Conservation (phyloP, 2,329 filamentous ascomycete genomes). For the Talaromyces funiculosus region DNA sequence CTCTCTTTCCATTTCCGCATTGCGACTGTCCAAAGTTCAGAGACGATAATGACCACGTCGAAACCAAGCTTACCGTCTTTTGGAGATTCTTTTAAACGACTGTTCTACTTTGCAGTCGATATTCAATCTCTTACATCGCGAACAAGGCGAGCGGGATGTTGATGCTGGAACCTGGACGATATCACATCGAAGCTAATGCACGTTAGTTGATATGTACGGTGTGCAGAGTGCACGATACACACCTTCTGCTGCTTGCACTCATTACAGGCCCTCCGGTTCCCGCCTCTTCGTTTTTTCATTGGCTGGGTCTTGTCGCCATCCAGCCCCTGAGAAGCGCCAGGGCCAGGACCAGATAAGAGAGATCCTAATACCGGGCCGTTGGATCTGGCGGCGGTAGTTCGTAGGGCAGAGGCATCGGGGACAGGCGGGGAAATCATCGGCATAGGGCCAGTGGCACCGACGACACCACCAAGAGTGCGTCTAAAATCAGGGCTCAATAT, state of each 20-base stretch:
- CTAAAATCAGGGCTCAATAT: constrained; percentile 13
- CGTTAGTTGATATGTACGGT: not conserved
- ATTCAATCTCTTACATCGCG: constrained; percentile 55
- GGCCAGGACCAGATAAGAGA: constrained; percentile 1
- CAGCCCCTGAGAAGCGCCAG: not conserved
- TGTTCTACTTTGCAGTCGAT: constrained; percentile 61
- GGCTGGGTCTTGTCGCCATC: constrained; percentile 33
- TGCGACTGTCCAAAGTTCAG: constrained; percentile 42
- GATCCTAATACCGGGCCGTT: constrained; percentile 11
- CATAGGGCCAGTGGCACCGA: not conserved
- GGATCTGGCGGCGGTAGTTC: constrained; percentile 1
- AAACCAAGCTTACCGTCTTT: constrained; percentile 40
- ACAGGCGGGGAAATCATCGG: not conserved
- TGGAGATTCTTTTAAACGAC: constrained; percentile 61
- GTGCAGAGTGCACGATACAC: not conserved
- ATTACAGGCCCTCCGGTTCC: constrained; percentile 54
- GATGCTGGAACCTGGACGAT: constrained; percentile 59
- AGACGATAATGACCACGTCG: not conserved
- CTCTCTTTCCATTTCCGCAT: constrained; percentile 59
- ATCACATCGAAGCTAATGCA: constrained; percentile 56
- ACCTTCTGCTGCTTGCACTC: constrained; percentile 66
- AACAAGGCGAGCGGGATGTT: constrained; percentile 54
- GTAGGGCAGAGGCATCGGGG: constrained; percentile 8
- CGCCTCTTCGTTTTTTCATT: constrained; percentile 43
- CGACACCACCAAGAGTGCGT: constrained; percentile 6